These are phyloP conservation scores for Martiniozyma asiatica DNA, from an alignment of 1,139 yeast species.

Conservation along the genomic window DNA sequence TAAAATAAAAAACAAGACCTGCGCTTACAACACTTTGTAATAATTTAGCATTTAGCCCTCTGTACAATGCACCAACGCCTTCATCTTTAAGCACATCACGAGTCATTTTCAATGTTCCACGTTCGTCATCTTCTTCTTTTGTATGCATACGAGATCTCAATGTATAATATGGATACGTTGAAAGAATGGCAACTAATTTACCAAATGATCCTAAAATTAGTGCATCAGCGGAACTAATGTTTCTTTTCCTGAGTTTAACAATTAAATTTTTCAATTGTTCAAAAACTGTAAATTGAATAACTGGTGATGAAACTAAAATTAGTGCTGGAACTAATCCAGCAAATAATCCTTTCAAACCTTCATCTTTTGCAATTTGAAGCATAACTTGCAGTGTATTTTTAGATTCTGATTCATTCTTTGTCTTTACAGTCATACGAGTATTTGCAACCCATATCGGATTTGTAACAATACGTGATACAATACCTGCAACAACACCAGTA, in stretches of 20 bases:
- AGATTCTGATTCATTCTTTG: conserved; percentile 21
- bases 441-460: conserved; percentile 96
- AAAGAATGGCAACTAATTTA: conserved; percentile 72
- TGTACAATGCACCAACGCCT: conserved; percentile 68
- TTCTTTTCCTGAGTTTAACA: conserved; percentile 41
- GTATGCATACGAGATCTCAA: conserved; percentile 83
- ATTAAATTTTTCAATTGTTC: conserved; percentile 72
- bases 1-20: conserved; percentile 82
- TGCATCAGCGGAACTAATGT: conserved; percentile 30
- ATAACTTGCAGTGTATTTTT: conserved; percentile 23
- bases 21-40: conserved; percentile 79
- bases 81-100: conserved; percentile 49
- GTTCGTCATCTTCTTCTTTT: conserved; percentile 34
- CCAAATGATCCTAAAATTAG: conserved; percentile 84
- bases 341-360: conserved; percentile 64
- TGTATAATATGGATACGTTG: conserved; percentile 87
- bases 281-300: conserved; percentile 82
- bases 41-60: conserved; percentile 70
- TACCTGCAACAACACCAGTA: conserved; percentile 82
- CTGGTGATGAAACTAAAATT: conserved; percentile 75
- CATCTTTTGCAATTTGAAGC: conserved; percentile 50
- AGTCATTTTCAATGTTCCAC: conserved; percentile 30
- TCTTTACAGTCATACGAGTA: conserved; percentile 61
- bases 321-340: conserved; percentile 83
- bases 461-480: conserved; percentile 73